Evolutionary conservation across 2,329 filamentous ascomycete species (phyloP).

Genomic region (Epicoccum sorghinum): DNA sequence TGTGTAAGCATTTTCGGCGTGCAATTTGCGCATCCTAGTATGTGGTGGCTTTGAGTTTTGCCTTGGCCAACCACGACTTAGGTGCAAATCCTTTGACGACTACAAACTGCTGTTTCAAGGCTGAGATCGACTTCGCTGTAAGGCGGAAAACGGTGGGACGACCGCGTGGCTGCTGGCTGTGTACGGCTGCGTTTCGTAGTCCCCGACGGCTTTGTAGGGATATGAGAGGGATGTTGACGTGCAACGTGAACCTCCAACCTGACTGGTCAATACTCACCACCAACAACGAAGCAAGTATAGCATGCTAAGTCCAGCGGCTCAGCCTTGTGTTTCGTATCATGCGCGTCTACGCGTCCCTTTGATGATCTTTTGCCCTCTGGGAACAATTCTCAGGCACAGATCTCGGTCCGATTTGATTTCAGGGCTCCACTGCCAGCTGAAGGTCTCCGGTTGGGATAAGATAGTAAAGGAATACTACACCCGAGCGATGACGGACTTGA

Average conservation of each 20-base stretch:
- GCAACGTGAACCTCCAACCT: conserved; percentile 4
- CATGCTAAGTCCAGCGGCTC: conserved; percentile 6
- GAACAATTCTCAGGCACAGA: conserved; percentile 26
- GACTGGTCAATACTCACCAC: conserved; percentile 3
- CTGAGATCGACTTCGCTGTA: conserved; percentile 8
- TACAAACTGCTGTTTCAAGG: conserved; percentile 5
- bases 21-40: conserved; percentile 18
- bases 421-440: neutral
- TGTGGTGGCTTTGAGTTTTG: neutral
- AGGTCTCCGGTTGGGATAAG: conserved; percentile 12
- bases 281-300: conserved; percentile 6
- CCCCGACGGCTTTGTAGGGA: conserved; percentile 8
- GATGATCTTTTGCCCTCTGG: conserved; percentile 22
- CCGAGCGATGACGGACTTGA: conserved; percentile 10
- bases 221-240: conserved; percentile 8
- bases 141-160: conserved; percentile 8
- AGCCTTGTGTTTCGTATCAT: conserved; percentile 34
- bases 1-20: conserved; percentile 14
- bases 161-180: conserved; percentile 15
- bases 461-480: conserved; percentile 8
- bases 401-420: conserved; percentile 20
- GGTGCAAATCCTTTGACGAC: conserved; percentile 1
- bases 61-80: conserved; percentile 4
- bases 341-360: conserved; percentile 32
- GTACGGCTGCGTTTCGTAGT: conserved; percentile 4